Percentiles rank a stretch among this genome's conserved stretches.
These are phyloP conservation scores for Penicillium nordicum DNA, from an alignment of 2,329 filamentous ascomycete genomes.

Conservation along the genomic window DNA sequence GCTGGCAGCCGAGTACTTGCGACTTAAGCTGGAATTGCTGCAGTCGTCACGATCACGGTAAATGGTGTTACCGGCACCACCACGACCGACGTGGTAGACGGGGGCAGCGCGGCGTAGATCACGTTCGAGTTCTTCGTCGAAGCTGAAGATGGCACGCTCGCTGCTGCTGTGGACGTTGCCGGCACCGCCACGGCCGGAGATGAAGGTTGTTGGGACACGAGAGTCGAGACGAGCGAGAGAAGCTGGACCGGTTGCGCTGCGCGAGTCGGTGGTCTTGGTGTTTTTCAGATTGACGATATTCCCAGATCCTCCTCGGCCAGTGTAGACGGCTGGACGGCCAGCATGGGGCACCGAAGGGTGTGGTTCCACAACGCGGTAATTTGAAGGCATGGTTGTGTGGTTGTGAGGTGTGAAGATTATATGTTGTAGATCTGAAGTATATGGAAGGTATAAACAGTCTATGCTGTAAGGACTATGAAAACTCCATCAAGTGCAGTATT, in stretches of 20 bases:
- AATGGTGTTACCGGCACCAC: slow-evolving; percentile 57
- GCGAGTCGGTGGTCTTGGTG: slow-evolving; percentile 49
- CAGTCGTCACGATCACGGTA: slow-evolving; percentile 28
- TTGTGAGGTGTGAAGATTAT: slow-evolving; percentile 5
- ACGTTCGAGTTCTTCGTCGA: slow-evolving; percentile 63
- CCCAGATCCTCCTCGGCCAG: slow-evolving; percentile 58
- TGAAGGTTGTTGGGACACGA: slow-evolving; percentile 41
- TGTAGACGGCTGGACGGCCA: slow-evolving; percentile 49
- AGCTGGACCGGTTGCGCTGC: slow-evolving; percentile 45
- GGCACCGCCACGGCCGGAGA: slow-evolving; percentile 53
- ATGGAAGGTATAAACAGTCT: slow-evolving; percentile 1
- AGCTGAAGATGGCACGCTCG: slow-evolving; percentile 62
- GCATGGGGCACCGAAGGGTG: slow-evolving; percentile 55
- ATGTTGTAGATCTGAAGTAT: slow-evolving; percentile 8
- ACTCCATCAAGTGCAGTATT: slow-evolving; percentile 5
- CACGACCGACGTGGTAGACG: slow-evolving; percentile 62
- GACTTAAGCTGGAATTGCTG: slow-evolving; percentile 28
- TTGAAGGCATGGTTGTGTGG: slow-evolving; percentile 30
- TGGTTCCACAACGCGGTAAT: slow-evolving; percentile 59
- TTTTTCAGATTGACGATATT: slow-evolving; percentile 55
- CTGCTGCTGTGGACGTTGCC: slow-evolving; percentile 53
- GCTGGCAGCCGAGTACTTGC: slow-evolving; percentile 38
- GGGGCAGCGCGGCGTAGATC: slow-evolving; percentile 56
- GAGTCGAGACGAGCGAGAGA: slow-evolving; percentile 50
- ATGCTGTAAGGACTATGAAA: slow-evolving; percentile 2